These are phyloP conservation scores for Neurospora sp. DNA, from an alignment of 495 filamentous ascomycete species.

Conservation along the genomic window DNA sequence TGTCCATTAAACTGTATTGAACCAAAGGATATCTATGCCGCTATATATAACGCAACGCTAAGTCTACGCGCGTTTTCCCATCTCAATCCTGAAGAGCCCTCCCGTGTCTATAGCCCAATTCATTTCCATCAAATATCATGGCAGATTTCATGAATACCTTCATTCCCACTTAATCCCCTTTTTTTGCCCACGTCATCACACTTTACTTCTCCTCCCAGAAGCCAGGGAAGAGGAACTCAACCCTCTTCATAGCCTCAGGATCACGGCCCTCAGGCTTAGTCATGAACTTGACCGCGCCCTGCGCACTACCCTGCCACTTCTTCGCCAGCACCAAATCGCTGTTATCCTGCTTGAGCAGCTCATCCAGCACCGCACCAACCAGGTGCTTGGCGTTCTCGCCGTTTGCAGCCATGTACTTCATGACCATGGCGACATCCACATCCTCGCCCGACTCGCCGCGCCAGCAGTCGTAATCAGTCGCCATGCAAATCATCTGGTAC, in stretches of 20 bases:
- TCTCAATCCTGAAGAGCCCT: background rate
- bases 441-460: conserved; percentile 47
- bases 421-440: conserved; percentile 94
- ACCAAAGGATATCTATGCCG: background rate
- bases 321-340: conserved; percentile 67
- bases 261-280: conserved; percentile 55
- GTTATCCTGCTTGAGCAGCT: conserved; percentile 67
- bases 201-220: conserved; percentile 30
- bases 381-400: conserved; percentile 74
- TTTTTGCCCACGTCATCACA: background rate
- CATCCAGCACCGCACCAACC: conserved; percentile 78
- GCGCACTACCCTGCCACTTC: conserved; percentile 54
- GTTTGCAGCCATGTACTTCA: conserved; percentile 93
- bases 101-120: background rate
- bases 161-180: background rate
- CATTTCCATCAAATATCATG: background rate
- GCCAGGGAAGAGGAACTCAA: conserved; percentile 71
- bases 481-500: conserved; percentile 98
- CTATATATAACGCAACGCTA: background rate
- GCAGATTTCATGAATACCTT: background rate
- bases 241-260: conserved; percentile 54
- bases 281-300: conserved; percentile 62
- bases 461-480: conserved; percentile 99
- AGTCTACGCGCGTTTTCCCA: background rate
- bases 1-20: background rate